Evolutionary conservation across 1,284 basidiomycete genomes (phyloP), one percentile per base, ranked within the genome.

Genomic region (Butyriboletus appendiculatus): DNA sequence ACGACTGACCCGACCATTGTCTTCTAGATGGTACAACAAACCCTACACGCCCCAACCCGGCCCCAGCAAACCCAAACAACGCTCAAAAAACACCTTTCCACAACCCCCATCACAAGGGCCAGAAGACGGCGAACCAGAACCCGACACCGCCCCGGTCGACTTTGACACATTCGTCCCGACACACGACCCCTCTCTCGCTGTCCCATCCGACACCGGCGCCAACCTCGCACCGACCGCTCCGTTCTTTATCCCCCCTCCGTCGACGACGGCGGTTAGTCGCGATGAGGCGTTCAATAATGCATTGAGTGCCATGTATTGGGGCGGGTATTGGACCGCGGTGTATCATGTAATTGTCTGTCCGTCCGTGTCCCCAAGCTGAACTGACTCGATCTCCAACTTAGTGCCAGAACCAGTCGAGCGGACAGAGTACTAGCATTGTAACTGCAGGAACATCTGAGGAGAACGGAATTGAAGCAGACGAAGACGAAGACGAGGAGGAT

Each of bases 311-410:
- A 90, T 86, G 82, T 92, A 92, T 66, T 91, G 90, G 89, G 77
- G 78, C 33, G 89, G 89, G 16, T 92, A 92, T 67, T 92, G 89
- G 88, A 90, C 88, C 3, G 89, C 89, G 2, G 77, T 90, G 46
- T 91, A 91, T 65, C 85, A 91, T 68, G 88, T 86, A 26, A 18
- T 38, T 4, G 10, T 22, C 28, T 26, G 20, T 24, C 53, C 12
- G 16, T 43, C 24, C 18, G 11, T 46, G 15, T 24, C 22, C 12
- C 22, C 5, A 3, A 33, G 34, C 5, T 47, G 40, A 50, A 32
- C 26, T 20, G 15, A 41, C 33, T 52, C 35, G 12, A 30, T 28
- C 28, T 22, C 11, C 12, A 51, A 43, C 28, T n/a, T 41, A 62
- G 69, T 61, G 52, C 33, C 71, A 72, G 48, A 65, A 51, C 39